Evolutionary conservation across 148 eudicot species (phyloP).

Genomic region (Pouteria glomerata): DNA sequence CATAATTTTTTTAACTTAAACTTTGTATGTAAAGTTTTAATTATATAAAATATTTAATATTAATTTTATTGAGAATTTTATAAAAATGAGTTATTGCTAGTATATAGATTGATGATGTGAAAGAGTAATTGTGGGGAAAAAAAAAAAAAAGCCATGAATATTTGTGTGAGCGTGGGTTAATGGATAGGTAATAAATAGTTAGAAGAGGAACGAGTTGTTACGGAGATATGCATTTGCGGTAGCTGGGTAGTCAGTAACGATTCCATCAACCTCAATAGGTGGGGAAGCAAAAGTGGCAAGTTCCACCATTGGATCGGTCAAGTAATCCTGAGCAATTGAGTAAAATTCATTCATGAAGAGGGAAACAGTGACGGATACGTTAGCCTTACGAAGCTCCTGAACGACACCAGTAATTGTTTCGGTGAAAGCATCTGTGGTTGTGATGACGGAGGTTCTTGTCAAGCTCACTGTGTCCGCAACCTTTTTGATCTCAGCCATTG

Average conservation of each 20-base stretch:
- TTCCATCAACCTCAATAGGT: slow-evolving; percentile 42
- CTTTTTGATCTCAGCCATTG: slow-evolving; percentile 64
- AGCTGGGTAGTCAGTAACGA: slow-evolving; percentile 78
- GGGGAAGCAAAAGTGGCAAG: slow-evolving; percentile 42
- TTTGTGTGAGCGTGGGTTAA: too few species aligned
- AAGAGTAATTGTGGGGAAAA: background rate
- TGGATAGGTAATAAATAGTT: too few species aligned
- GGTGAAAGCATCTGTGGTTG: slow-evolving; percentile 24
- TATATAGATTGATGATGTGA: background rate
- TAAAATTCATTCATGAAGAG: slow-evolving; percentile 56
- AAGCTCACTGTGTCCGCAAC: slow-evolving; percentile 67
- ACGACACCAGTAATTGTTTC: slow-evolving; percentile 34
- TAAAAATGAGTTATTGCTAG: background rate
- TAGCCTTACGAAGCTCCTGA: slow-evolving; percentile 57
- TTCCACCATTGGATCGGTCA: slow-evolving; percentile 71
- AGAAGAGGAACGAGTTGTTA: slow-evolving; percentile 49
- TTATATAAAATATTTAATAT: too few species aligned
- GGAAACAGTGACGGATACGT: slow-evolving; percentile 65
- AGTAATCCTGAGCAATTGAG: slow-evolving; percentile 46
- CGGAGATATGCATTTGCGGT: slow-evolving; percentile 66
- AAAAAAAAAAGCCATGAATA: too few species aligned
- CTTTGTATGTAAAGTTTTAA: too few species aligned
- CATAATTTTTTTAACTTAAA: too few species aligned
- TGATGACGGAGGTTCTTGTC: slow-evolving; percentile 30
- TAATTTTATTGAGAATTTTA: too few species aligned